Conservation (phyloP, 2,329 filamentous ascomycete genomes). For the Cordyceps cateniannulata region DNA sequence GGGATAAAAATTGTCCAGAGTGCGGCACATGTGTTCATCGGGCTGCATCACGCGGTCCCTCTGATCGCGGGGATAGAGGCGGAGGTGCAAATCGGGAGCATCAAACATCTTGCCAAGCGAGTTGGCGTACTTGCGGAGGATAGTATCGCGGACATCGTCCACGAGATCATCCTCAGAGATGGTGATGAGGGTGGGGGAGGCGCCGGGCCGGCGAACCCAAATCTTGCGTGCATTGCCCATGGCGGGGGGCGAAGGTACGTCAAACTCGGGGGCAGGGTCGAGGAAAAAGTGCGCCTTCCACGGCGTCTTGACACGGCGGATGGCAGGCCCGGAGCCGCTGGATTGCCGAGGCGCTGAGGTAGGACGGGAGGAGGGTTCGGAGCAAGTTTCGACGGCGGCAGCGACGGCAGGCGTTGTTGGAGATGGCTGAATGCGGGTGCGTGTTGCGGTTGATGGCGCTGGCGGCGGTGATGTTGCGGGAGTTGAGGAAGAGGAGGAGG, state of each 20-base stretch:
- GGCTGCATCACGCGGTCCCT: constrained; percentile 69
- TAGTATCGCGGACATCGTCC: constrained; percentile 89
- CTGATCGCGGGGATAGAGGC: constrained; percentile 66
- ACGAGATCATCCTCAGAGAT: constrained; percentile 85
- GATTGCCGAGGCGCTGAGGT: neutral
- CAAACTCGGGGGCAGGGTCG: constrained; percentile 28
- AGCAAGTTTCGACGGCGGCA: neutral
- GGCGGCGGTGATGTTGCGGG: neutral
- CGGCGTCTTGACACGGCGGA: constrained; percentile 16
- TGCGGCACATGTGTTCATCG: constrained; percentile 74
- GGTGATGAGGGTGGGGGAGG: constrained; percentile 79
- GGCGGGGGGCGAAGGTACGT: constrained; percentile 18
- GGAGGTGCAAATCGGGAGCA: constrained; percentile 78
- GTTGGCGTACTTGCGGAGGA: constrained; percentile 89
- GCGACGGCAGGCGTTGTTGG: neutral
- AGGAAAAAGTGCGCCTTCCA: constrained; percentile 12
- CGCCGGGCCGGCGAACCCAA: constrained; percentile 85
- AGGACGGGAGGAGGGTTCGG: neutral
- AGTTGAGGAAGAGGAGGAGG: constrained; percentile 13
- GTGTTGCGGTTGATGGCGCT: neutral
- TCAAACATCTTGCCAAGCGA: constrained; percentile 85
- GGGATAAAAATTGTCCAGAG: constrained; percentile 76
- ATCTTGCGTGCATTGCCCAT: constrained; percentile 69
- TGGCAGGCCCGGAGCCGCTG: constrained; percentile 23
- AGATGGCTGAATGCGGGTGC: neutral